phyloP scores from a whole-genome alignment of 345 rosid species.

The Sisymbrium irio region DNA sequence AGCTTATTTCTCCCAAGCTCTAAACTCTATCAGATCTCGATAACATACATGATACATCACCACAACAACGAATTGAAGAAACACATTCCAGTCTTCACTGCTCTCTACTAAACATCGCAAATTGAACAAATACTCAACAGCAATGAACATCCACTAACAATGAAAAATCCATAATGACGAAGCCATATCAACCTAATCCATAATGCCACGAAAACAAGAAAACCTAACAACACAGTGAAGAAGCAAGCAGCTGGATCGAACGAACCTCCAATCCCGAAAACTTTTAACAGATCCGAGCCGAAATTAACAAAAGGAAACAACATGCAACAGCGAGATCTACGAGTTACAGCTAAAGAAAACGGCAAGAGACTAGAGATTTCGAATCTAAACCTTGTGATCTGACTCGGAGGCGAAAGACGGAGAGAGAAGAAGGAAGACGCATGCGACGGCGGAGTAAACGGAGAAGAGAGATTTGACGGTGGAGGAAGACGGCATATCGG shows the following conservation, averaged over 20 bases:
- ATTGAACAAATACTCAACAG: too few relatives aligned
- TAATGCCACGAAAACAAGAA: not conserved
- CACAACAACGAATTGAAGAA: too few relatives aligned
- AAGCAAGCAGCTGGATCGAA: slow-evolving; percentile 8
- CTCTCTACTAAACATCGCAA: not conserved
- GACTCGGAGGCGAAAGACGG: slow-evolving; percentile 67
- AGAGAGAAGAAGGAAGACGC: slow-evolving; percentile 40
- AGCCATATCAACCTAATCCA: not conserved
- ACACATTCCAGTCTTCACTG: not conserved
- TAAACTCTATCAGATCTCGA: not conserved
- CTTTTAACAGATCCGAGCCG: slow-evolving; percentile 19
- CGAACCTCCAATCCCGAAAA: not conserved
- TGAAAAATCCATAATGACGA: too few relatives aligned
- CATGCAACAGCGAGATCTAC: slow-evolving; percentile 38
- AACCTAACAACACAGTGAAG: not conserved
- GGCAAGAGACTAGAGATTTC: not conserved
- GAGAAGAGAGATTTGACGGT: slow-evolving; percentile 40
- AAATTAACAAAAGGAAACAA: not conserved
- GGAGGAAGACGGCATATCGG: slow-evolving; percentile 54
- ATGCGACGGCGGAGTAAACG: slow-evolving; percentile 8
- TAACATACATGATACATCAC: not conserved
- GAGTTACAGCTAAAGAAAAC: not conserved
- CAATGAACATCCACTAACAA: not conserved
- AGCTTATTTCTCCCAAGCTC: not conserved
- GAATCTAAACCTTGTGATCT: slow-evolving; percentile 74